These are phyloP conservation scores for Termitomyces bulborhizus DNA, from an alignment of 768 basidiomycete species.

Conservation along the genomic window DNA sequence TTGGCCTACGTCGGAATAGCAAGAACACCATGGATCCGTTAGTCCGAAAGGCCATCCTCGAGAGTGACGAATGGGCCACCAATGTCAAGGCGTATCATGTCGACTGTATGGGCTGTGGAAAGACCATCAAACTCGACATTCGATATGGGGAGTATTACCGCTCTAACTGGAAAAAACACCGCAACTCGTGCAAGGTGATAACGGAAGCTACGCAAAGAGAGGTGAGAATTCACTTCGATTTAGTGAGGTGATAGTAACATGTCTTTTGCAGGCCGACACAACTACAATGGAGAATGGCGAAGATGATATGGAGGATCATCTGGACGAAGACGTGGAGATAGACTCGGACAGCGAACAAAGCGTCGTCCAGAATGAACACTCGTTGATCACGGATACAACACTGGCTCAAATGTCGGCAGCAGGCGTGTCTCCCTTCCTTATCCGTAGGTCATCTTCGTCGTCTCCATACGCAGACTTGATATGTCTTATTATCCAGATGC, in stretches of 20 bases:
- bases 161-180: conserved; percentile 1
- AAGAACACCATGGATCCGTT: background rate
- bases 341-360: background rate
- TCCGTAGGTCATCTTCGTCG: background rate
- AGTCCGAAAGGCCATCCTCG: background rate
- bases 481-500: background rate
- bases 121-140: background rate
- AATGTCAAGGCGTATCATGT: background rate
- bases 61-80: background rate
- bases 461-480: background rate
- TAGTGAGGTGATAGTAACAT: background rate
- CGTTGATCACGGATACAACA: background rate
- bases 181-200: background rate
- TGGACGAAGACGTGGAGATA: background rate
- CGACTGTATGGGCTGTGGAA: background rate
- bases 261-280: background rate
- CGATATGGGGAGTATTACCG: background rate
- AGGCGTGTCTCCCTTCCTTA: background rate
- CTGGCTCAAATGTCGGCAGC: background rate
- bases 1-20: background rate
- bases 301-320: background rate
- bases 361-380: background rate
- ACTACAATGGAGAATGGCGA: no score
- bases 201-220: background rate
- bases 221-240: background rate